Evolutionary conservation across 164 flowering plant genomes (phyloP), one percentile per base, ranked within the genome.

Genomic region (Saururus chinensis): DNA sequence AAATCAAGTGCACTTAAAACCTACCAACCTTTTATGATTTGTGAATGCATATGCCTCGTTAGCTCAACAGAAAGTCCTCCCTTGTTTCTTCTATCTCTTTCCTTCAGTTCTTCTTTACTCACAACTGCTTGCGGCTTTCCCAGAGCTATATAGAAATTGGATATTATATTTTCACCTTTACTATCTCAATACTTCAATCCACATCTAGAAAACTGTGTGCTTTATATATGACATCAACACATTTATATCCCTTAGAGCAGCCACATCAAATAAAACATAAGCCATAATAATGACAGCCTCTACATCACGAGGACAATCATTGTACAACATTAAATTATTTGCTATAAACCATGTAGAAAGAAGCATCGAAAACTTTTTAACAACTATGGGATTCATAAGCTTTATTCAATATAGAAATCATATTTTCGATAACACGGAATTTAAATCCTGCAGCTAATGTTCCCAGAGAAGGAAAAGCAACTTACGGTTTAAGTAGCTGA

Each of bases 401-500:
- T n/a, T n/a, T n/a, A n/a, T n/a, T n/a, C n/a, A n/a, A n/a, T n/a
- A n/a, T n/a, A n/a, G n/a, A n/a, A n/a, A n/a, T n/a, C n/a, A n/a
- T n/a, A n/a, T n/a, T n/a, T n/a, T n/a, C n/a, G n/a, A n/a, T n/a
- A 58, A 19, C 12, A 58, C 12, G 22, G 7, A 13, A 7, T 11
- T 30, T 8, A 26, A 16, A 57, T 35, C 40, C 9, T 24, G 11
- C 19, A 7, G 24, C 12, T 41, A n/a, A 4, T 53, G 21, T 55
- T 30, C 19, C 7, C 8, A 19, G 22, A 62, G 30, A 61, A 59
- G 20, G 23, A 45, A 66, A 60, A 62, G 63, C 57, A 51, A 40
- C 99, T 89, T 81, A 95, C 99, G 98, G 24, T 91, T 81, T 57
- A 95, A 88, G 70, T 76, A 80, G 19, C 89, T 69, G 51, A 93